A percentile compares a stretch with the other conserved stretches of the same genome.
phyloP scores from a whole-genome alignment of 1,139 yeast genomes.

The Lodderomyces metapsilosis region DNA sequence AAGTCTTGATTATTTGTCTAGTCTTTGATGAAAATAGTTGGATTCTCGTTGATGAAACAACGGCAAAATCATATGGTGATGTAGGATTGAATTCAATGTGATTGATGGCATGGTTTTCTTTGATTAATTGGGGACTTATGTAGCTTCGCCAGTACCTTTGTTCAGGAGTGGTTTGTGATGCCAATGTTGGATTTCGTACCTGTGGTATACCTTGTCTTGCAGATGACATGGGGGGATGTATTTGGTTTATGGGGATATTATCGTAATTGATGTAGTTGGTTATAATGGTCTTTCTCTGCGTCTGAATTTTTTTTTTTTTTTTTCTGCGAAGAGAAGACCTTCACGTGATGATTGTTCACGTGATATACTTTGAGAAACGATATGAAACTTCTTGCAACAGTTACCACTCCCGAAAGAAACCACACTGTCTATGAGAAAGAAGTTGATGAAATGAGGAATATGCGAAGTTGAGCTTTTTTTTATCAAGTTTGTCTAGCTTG shows the following conservation, averaged over 20 bases:
- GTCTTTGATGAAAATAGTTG: slow-evolving; percentile 92
- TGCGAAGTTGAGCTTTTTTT: too few species aligned
- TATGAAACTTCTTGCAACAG: too few species aligned
- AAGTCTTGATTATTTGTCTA: slow-evolving; percentile 84
- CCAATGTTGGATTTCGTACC: slow-evolving; percentile 69
- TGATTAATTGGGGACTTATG: slow-evolving; percentile 80
- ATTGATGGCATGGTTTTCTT: slow-evolving; percentile 89
- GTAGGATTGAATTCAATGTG: slow-evolving; percentile 86
- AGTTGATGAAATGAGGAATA: too few species aligned
- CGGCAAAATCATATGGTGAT: slow-evolving; percentile 89
- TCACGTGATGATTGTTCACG: too few species aligned
- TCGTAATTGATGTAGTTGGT: not conserved
- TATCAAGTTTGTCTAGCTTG: too few species aligned
- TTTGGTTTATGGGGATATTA: not conserved
- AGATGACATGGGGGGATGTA: slow-evolving; percentile 69
- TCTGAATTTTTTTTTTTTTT: not conserved
- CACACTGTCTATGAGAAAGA: too few species aligned
- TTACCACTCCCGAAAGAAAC: too few species aligned
- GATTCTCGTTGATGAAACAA: slow-evolving; percentile 86
- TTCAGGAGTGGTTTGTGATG: slow-evolving; percentile 85
- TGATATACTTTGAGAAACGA: too few species aligned
- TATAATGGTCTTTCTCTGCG: not conserved
- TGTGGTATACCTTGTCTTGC: slow-evolving; percentile 66
- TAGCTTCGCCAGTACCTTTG: slow-evolving; percentile 92
- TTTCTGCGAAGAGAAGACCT: not conserved